Base-by-base conservation (phyloP, 1,284 basidiomycete genomes). In the Moesziomyces sp. region DNA sequence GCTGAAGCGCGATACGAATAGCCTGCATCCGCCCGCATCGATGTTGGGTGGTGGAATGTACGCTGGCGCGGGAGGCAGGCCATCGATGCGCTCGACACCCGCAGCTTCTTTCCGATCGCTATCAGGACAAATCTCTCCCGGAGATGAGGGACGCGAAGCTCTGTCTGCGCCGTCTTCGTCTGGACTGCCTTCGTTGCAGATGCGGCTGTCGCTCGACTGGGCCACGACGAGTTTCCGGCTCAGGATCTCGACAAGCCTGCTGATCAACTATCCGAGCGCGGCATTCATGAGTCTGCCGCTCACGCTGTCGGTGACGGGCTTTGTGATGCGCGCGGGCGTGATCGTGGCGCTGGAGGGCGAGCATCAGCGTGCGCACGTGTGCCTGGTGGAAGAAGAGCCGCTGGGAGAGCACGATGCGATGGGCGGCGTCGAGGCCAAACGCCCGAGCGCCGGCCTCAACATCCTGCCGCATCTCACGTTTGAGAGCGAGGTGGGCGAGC, bases 221-320 rank as follows among this genome's bases (percentile, higher is more conserved):
- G 68, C 63, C 9, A 83, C 76, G 0, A 74, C 64, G 11, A 75
- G 74, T 1, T 62, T 84, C 38, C 71, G 85, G 5, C 78, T 88
- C 34, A 92, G 91, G 3, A 88, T 99, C 69, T 90, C 91, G n/a
- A 98, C 96, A 0, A 93, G 92, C 11, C 88, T 99, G 19, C 89
- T 94, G 71, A 94, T 99, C 84, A 97, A 98, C 86, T 97, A 98
- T 84, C 95, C 96, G 1, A 92, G 92, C 0, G 90, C 91, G 0
- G 89, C 91, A 79, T 98, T 99, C 87, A 97, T 99, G 94, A 90
- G 91, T 8, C 88, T 99, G 19, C 97, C 97, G 3, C 92, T 99
- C 82, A 92, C 92, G 80, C 89, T 99, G 49, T 91, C 90, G 18
- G 90, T 98, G 23, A 96, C 92, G 0, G 93, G 93, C 0, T 87